These are phyloP conservation scores for Penicillium samsonianum DNA, from an alignment of 495 filamentous ascomycete genomes.

Conservation along the genomic window DNA sequence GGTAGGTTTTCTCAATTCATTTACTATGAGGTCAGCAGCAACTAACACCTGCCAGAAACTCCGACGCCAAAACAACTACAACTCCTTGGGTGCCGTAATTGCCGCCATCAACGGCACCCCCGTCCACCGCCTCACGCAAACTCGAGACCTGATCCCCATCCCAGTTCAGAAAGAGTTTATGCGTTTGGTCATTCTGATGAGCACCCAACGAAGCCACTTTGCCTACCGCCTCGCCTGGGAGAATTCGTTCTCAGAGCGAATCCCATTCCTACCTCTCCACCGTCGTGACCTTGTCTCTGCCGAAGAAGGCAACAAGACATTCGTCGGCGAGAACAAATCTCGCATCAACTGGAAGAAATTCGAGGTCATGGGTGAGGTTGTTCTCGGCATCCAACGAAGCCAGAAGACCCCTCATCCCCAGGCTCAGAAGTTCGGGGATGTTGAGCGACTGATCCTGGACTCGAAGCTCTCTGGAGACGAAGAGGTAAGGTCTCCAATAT, in stretches of 20 bases:
- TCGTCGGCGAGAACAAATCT: conserved; percentile 69
- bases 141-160: conserved; percentile 70
- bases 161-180: conserved; percentile 78
- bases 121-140: conserved; percentile 82
- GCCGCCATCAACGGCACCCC: conserved; percentile 89
- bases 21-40: neutral
- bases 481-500: conserved; percentile 39
- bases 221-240: conserved; percentile 96
- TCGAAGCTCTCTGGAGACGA: conserved; percentile 54
- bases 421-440: conserved; percentile 62
- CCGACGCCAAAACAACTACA: conserved; percentile 94
- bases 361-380: conserved; percentile 89
- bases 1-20: conserved; percentile 34
- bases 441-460: conserved; percentile 73
- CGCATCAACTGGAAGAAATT: conserved; percentile 98
- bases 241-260: conserved; percentile 84
- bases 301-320: conserved; percentile 88
- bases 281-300: conserved; percentile 86
- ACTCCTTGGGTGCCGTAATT: conserved; percentile 86
- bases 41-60: conserved; percentile 56
- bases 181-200: conserved; percentile 88
- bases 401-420: conserved; percentile 81
- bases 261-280: conserved; percentile 93
- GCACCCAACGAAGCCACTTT: conserved; percentile 84
- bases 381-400: conserved; percentile 86